Conservation (phyloP, 352 stramenopile genomes). For the Pilasporangium apinafurcum region DNA sequence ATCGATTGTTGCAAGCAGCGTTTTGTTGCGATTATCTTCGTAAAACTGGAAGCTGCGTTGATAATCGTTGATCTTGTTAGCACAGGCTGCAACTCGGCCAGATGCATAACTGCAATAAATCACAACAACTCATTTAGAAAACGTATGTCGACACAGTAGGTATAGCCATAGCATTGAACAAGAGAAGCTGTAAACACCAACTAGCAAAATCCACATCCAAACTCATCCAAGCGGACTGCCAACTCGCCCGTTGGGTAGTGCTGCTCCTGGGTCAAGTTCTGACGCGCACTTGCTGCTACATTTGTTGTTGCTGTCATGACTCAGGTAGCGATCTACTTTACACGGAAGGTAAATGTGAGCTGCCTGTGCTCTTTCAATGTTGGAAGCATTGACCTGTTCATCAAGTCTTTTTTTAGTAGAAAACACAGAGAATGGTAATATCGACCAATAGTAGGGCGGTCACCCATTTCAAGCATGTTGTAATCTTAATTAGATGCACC, state of each 20-base stretch:
- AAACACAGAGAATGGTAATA: too few species aligned
- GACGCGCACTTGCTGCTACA: too few species aligned
- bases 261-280: slow-evolving; percentile 8
- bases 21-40: slow-evolving; percentile 49
- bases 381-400: too few species aligned
- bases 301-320: too few species aligned
- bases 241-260: slow-evolving; percentile 41
- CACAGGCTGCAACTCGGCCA: slow-evolving; percentile 54
- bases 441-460: too few species aligned
- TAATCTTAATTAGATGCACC: too few species aligned
- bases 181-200: slow-evolving; percentile 11
- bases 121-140: background rate
- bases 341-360: too few species aligned
- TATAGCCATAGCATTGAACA: background rate
- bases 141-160: background rate
- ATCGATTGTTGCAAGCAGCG: slow-evolving; percentile 52
- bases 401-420: too few species aligned
- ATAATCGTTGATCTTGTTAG: slow-evolving; percentile 67
- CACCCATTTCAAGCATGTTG: too few species aligned
- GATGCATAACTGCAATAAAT: slow-evolving; percentile 40
- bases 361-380: too few species aligned
- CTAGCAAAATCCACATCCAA: slow-evolving; percentile 70
- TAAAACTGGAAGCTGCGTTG: slow-evolving; percentile 66
- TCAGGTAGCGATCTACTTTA: too few species aligned
- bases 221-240: slow-evolving; percentile 46